Evolutionary conservation across 108 stramenopile species (phyloP).

Genomic region (Cyclotella sp.): DNA sequence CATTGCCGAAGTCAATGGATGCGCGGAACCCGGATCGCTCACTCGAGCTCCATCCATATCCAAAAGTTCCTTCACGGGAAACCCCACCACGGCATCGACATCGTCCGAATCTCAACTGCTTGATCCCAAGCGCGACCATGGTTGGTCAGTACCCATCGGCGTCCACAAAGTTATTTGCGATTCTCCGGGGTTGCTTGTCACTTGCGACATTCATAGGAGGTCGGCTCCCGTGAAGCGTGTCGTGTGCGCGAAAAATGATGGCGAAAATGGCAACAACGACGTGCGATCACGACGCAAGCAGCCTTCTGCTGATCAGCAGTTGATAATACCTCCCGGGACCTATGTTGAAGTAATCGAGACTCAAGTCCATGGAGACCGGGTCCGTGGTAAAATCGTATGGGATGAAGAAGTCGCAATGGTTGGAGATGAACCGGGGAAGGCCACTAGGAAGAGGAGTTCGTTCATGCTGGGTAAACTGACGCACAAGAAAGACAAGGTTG

Average conservation of each 20-base stretch:
- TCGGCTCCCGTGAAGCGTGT: constrained; percentile 14
- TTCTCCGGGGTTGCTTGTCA: constrained; percentile 13
- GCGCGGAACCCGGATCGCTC: not conserved
- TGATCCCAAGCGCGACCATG: constrained; percentile 11
- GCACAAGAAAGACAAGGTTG: constrained; percentile 25
- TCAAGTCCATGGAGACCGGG: constrained; percentile 18
- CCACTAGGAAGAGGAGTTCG: not conserved
- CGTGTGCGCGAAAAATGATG: not conserved
- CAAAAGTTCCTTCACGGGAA: not conserved
- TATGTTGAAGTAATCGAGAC: constrained; percentile 24
- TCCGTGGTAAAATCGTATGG: constrained; percentile 17
- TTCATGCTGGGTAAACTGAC: constrained; percentile 23
- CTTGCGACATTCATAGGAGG: constrained; percentile 17
- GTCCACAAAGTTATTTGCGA: constrained; percentile 29
- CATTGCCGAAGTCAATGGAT: constrained; percentile 5
- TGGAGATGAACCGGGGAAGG: not conserved
- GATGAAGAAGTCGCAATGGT: constrained; percentile 1
- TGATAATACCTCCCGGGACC: constrained; percentile 12
- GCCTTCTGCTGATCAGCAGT: not conserved
- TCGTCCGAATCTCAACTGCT: constrained; percentile 1
- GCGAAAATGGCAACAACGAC: not conserved
- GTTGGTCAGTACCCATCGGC: constrained; percentile 32
- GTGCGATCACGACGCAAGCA: not conserved
- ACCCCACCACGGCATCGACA: constrained; percentile 10
- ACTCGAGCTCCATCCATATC: not conserved